Evolutionary conservation across 345 rosid species (phyloP).

Genomic region (Gynandropsis gynandra): DNA sequence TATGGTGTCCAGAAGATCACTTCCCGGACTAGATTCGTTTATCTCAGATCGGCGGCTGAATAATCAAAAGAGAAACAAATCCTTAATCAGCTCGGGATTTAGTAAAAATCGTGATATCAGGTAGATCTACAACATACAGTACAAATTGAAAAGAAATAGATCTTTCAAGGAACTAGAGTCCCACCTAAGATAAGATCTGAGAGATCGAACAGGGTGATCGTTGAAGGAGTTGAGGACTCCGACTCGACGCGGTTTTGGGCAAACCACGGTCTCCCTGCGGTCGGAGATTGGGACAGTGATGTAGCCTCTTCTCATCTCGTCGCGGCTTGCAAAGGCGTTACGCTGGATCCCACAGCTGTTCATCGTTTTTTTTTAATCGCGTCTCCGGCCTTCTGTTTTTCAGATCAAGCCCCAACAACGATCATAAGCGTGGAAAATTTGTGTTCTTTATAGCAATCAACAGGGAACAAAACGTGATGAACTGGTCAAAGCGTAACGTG

Average conservation of each 20-base stretch:
- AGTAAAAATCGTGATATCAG: too few species aligned
- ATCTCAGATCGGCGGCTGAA: conserved; percentile 53
- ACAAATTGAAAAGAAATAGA: too few species aligned
- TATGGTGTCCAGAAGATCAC: conserved; percentile 57
- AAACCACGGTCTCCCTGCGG: conserved; percentile 41
- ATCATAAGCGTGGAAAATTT: background rate
- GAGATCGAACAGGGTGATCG: conserved; percentile 40
- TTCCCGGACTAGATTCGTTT: conserved; percentile 41
- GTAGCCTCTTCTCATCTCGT: conserved; percentile 36
- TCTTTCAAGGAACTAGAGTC: too few species aligned
- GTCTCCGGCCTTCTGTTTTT: background rate
- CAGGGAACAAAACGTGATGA: conserved; percentile 2
- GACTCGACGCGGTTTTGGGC: conserved; percentile 62
- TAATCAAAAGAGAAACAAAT: background rate
- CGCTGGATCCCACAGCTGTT: conserved; percentile 47
- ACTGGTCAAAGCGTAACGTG: background rate
- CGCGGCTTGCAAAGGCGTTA: conserved; percentile 32
- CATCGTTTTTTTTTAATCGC: conserved; percentile 22
- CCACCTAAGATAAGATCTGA: conserved; percentile 47
- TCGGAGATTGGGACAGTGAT: conserved; percentile 25
- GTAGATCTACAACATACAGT: too few species aligned
- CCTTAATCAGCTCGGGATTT: too few species aligned
- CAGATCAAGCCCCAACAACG: too few species aligned
- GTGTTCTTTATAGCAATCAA: background rate
- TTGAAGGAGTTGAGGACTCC: conserved; percentile 25